Conservation (phyloP, 2,329 filamentous ascomycete species). For the Fusarium abutilonis region DNA sequence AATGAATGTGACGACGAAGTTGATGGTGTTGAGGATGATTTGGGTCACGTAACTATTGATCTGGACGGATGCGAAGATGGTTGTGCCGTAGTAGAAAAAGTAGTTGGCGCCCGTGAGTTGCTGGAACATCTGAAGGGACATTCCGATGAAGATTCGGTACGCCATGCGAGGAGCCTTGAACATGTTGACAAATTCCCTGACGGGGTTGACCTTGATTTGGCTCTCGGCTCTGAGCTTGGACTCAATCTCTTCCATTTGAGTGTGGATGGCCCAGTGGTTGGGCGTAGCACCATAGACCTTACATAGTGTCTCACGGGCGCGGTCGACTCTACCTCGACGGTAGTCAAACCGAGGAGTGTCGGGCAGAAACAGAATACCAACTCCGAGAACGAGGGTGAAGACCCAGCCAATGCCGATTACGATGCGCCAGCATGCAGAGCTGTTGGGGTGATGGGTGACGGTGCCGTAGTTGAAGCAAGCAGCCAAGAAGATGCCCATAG, state of each 20-base stretch:
- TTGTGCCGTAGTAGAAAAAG: conserved; percentile 72
- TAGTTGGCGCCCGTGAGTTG: conserved; percentile 75
- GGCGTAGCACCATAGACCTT: conserved; percentile 57
- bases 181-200: conserved; percentile 64
- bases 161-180: conserved; percentile 71
- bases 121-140: conserved; percentile 71
- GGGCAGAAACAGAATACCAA: conserved; percentile 61
- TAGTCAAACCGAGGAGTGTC: conserved; percentile 64
- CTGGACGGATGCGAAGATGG: conserved; percentile 57
- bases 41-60: conserved; percentile 72
- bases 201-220: conserved; percentile 51
- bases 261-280: conserved; percentile 57
- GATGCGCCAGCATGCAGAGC: conserved; percentile 68
- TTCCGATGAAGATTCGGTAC: conserved; percentile 69
- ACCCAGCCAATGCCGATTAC: conserved; percentile 64
- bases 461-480: conserved; percentile 72
- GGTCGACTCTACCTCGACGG: conserved; percentile 57
- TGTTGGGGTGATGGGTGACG: conserved; percentile 53
- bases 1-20: conserved; percentile 72
- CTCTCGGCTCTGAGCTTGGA: conserved; percentile 62
- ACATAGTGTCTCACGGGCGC: conserved; percentile 60
- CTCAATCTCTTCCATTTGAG: conserved; percentile 64
- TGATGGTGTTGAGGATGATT: conserved; percentile 73
- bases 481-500: conserved; percentile 69
- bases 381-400: conserved; percentile 59